These are phyloP conservation scores for Saccharomycopsis malanga DNA, from an alignment of 805 yeast species.

Conservation along the genomic window DNA sequence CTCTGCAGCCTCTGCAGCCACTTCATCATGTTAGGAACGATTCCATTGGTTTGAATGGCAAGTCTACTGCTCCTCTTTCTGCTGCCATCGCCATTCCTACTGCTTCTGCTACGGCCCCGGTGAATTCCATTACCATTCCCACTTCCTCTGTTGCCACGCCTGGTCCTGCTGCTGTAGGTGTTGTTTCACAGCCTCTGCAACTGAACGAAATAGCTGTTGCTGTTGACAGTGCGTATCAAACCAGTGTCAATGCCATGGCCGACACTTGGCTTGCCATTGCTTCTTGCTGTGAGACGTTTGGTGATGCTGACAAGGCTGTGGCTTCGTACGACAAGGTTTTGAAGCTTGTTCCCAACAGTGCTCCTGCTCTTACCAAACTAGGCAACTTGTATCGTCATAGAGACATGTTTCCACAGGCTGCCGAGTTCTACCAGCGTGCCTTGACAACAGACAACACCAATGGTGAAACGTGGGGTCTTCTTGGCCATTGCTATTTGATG, in stretches of 20 bases:
- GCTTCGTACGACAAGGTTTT: slow-evolving; percentile 83
- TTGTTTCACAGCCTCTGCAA: too few species aligned
- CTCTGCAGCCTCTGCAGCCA: not conserved
- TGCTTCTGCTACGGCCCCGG: too few species aligned
- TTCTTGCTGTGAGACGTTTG: slow-evolving; percentile 51
- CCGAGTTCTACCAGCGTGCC: slow-evolving; percentile 87
- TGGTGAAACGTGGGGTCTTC: slow-evolving; percentile 95
- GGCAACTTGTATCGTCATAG: slow-evolving; percentile 85
- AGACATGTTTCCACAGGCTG: slow-evolving; percentile 89
- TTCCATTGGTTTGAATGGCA: not conserved
- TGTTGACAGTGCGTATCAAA: slow-evolving; percentile 11
- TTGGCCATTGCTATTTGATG: slow-evolving; percentile 96
- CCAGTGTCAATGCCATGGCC: slow-evolving; percentile 45
- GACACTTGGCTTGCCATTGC: slow-evolving; percentile 90
- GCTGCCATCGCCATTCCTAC: not conserved
- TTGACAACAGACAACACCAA: slow-evolving; percentile 73
- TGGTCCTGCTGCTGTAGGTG: too few species aligned
- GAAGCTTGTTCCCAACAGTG: slow-evolving; percentile 79
- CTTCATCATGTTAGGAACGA: not conserved
- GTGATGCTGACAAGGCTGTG: slow-evolving; percentile 84
- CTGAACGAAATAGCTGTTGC: not conserved
- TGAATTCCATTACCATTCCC: too few species aligned
- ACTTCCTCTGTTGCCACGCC: too few species aligned
- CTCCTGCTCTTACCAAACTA: slow-evolving; percentile 75
- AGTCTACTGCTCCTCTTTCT: not conserved